phyloP scores from a whole-genome alignment of 345 rosid genomes.

The Arabidopsis suecica region DNA sequence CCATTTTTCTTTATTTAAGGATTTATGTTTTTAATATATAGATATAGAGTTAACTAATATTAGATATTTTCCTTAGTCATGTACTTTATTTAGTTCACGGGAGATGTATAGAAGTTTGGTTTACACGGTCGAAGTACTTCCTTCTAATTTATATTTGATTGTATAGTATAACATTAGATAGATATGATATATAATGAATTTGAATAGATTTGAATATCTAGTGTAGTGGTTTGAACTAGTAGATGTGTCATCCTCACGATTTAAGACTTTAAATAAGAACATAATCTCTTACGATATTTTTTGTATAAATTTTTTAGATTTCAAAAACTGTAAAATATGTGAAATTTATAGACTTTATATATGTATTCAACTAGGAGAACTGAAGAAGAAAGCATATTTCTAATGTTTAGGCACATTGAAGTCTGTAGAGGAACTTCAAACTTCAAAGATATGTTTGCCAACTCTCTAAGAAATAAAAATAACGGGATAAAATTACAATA shows the following conservation, averaged over 20 bases:
- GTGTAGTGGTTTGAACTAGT: background rate
- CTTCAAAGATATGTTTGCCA: background rate
- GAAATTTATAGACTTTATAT: too few species aligned
- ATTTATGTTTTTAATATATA: background rate
- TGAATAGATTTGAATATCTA: background rate
- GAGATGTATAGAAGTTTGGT: conserved; percentile 32
- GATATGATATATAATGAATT: background rate
- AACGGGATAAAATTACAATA: background rate
- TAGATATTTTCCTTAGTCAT: conserved; percentile 8
- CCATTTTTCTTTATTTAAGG: background rate
- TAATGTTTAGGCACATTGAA: background rate
- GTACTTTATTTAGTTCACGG: conserved; percentile 14
- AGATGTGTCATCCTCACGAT: background rate
- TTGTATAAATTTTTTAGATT: too few species aligned
- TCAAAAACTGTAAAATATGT: background rate
- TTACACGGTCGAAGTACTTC: conserved; percentile 26
- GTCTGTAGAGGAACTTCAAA: background rate
- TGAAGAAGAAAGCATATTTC: background rate
- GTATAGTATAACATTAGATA: background rate
- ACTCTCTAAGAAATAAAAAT: background rate
- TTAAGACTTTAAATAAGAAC: background rate
- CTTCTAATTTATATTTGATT: background rate
- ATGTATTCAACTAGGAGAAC: background rate
- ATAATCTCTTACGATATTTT: too few species aligned
- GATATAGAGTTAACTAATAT: background rate